Percentiles rank a stretch among this genome's conserved stretches.
phyloP scores from a whole-genome alignment of 2,329 filamentous ascomycete genomes.

The Aspergillus sp. region DNA sequence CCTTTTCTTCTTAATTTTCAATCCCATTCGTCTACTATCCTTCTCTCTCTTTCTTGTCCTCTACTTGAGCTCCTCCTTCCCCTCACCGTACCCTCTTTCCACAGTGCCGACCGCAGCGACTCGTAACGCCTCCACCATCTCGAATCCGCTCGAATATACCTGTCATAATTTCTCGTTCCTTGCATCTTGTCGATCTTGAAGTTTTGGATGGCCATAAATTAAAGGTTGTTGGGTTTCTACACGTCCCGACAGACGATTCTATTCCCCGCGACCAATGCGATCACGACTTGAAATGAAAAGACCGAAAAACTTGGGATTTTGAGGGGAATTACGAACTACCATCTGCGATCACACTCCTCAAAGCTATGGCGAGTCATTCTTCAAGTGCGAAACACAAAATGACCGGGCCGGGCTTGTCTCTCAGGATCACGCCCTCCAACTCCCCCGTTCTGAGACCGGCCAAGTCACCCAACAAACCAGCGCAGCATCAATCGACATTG shows the following conservation, averaged over 20 bases:
- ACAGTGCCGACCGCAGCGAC: constrained; percentile 5
- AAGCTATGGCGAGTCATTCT: constrained; percentile 34
- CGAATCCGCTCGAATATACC: background rate
- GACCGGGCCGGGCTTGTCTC: constrained; percentile 28
- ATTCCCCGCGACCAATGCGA: constrained; percentile 18
- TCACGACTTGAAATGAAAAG: constrained; percentile 21
- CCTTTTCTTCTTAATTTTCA: constrained; percentile 2
- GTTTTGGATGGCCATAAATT: background rate
- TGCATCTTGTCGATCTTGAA: background rate
- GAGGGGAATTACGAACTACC: constrained; percentile 23
- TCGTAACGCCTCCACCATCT: constrained; percentile 1
- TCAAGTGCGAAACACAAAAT: constrained; percentile 31
- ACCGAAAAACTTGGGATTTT: constrained; percentile 9
- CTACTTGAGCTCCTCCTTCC: constrained; percentile 4
- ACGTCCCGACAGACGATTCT: background rate
- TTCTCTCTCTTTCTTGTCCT: constrained; percentile 4
- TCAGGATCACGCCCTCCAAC: constrained; percentile 71
- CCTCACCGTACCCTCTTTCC: constrained; percentile 6
- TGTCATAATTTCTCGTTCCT: constrained; percentile 1
- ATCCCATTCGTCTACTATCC: background rate
- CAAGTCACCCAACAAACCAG: constrained; percentile 56
- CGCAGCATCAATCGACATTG: constrained; percentile 46
- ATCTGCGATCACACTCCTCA: constrained; percentile 12
- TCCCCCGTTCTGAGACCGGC: constrained; percentile 64
- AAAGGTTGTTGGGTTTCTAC: background rate